phyloP scores from a whole-genome alignment of 129 eudicot genomes.

The Tanacetum coccineum region DNA sequence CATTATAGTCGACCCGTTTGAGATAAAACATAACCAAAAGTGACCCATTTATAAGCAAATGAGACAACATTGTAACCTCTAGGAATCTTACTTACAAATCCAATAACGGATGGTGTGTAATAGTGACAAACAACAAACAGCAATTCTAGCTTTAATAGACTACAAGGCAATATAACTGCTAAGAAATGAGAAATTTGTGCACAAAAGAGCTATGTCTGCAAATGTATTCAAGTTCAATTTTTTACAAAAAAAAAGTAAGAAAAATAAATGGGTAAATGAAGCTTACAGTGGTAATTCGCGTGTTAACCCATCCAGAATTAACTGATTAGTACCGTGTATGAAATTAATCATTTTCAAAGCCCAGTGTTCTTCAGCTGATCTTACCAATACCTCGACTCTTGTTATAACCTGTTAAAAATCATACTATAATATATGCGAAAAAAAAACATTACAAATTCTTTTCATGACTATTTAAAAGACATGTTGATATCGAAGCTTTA shows the following conservation, averaged over 20 bases:
- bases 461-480: too few species aligned
- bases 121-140: too few species aligned
- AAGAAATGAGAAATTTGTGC: not conserved
- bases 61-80: not conserved
- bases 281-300: constrained; percentile 90
- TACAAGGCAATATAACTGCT: not conserved
- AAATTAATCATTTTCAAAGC: constrained; percentile 75
- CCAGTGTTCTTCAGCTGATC: constrained; percentile 74
- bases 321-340: constrained; percentile 64
- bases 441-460: not conserved
- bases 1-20: too few species aligned
- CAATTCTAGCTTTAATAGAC: not conserved
- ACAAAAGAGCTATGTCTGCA: not conserved
- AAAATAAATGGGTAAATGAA: not conserved
- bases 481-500: not conserved
- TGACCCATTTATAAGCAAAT: too few species aligned
- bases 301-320: constrained; percentile 68
- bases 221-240: not conserved
- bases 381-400: constrained; percentile 49
- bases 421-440: not conserved
- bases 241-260: not conserved
- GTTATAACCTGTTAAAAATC: constrained; percentile 52
- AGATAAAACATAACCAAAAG: too few species aligned
- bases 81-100: not conserved
- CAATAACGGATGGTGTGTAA: too few species aligned